phyloP scores from a whole-genome alignment of 768 basidiomycete species.

The button mushroom (Agaricus bisporus) region DNA sequence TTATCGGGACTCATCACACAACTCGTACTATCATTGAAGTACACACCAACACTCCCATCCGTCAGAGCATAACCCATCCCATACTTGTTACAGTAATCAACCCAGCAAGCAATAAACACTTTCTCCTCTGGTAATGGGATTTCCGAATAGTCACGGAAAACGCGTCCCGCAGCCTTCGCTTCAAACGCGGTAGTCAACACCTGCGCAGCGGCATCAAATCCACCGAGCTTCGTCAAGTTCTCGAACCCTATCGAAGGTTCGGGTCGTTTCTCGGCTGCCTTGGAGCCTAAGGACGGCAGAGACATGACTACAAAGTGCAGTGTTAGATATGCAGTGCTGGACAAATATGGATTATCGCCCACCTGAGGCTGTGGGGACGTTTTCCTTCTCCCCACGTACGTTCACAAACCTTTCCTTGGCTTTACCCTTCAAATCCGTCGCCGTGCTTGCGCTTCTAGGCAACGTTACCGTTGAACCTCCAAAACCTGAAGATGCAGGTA shows the following conservation, averaged over 20 bases:
- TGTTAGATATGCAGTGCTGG: neutral
- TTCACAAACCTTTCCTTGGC: constrained; percentile 5
- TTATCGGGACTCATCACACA: constrained; percentile 83
- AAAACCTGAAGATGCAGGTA: constrained; percentile 5
- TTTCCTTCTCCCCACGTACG: constrained; percentile 22
- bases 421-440: constrained; percentile 7
- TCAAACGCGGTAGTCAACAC: constrained; percentile 57
- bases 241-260: neutral
- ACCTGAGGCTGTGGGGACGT: constrained; percentile 20
- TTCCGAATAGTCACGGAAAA: constrained; percentile 47
- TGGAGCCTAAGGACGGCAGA: neutral
- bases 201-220: constrained; percentile 62
- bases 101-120: constrained; percentile 97
- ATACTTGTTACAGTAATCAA: constrained; percentile 98
- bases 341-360: neutral
- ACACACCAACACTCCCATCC: constrained; percentile 90
- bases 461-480: neutral
- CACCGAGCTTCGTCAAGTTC: constrained; percentile 31
- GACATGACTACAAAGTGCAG: neutral
- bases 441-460: constrained; percentile 6
- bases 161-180: constrained; percentile 50
- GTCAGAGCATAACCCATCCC: constrained; percentile 99
- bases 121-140: constrained; percentile 44
- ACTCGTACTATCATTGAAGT: constrained; percentile 94
- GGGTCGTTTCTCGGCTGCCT: constrained; percentile 1